phyloP scores from a whole-genome alignment of 768 basidiomycete species.

The Pholiota molesta region DNA sequence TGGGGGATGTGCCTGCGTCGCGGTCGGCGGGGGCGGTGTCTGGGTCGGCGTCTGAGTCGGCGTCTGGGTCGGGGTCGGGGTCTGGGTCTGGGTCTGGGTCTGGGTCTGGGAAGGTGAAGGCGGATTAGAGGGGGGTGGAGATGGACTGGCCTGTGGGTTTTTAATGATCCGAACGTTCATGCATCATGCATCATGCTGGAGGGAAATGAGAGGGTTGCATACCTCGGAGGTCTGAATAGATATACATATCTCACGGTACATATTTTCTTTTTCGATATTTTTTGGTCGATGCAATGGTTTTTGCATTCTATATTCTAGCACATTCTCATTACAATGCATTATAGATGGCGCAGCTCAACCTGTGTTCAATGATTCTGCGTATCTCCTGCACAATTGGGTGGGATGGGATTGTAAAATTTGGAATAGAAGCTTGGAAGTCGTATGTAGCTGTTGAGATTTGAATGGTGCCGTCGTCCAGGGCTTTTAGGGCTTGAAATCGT shows the following conservation, averaged over 20 bases:
- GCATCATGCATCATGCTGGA: too few species aligned
- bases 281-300: not conserved
- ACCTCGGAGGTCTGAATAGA: not conserved
- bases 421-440: too few species aligned
- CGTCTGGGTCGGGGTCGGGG: not conserved
- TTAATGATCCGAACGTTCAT: not conserved
- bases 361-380: not conserved
- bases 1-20: constrained; percentile 59
- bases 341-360: not conserved
- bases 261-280: not conserved
- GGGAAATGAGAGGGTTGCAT: not conserved
- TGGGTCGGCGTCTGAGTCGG: too few species aligned
- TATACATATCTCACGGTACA: not conserved
- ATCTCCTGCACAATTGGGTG: too few species aligned
- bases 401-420: not conserved
- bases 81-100: too few species aligned
- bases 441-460: too few species aligned
- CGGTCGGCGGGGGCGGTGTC: too few species aligned
- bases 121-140: not conserved
- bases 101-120: not conserved
- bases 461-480: too few species aligned
- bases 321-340: not conserved
- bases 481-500: too few species aligned
- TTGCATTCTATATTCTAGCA: not conserved
- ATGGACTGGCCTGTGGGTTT: not conserved